A percentile compares a stretch with the other conserved stretches of the same genome.
Evolutionary conservation across 306 rosid species (phyloP).

Genomic region (Oemleria cerasiformis): DNA sequence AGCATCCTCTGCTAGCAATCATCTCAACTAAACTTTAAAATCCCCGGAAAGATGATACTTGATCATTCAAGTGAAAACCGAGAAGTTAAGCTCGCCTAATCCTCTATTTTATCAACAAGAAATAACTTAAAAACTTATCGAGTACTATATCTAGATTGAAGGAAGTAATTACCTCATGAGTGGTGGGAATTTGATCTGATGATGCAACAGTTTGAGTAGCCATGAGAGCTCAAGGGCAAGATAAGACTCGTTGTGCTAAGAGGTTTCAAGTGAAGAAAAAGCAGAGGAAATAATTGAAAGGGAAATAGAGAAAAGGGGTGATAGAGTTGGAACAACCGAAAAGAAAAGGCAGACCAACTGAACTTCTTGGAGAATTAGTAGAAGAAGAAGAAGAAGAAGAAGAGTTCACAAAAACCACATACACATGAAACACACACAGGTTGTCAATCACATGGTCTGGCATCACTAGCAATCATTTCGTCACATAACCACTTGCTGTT

Average conservation of each 20-base stretch:
- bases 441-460: slow-evolving; percentile 30
- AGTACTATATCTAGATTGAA: not conserved
- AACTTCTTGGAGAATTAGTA: slow-evolving; percentile 13
- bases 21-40: not conserved
- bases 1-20: not conserved
- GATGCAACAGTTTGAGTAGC: slow-evolving; percentile 46
- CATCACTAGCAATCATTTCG: slow-evolving; percentile 56
- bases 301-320: slow-evolving; percentile 35
- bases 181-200: slow-evolving; percentile 35
- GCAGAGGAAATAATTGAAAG: not conserved
- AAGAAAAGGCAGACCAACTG: slow-evolving; percentile 23
- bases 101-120: no score
- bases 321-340: slow-evolving; percentile 64
- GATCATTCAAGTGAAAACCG: no score
- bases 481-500: slow-evolving; percentile 16
- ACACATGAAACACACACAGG: slow-evolving; percentile 44
- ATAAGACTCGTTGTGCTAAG: slow-evolving; percentile 10
- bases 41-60: not conserved
- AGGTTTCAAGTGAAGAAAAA: slow-evolving; percentile 18
- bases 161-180: slow-evolving; percentile 55
- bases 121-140: not conserved
- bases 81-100: no score
- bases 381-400: slow-evolving; percentile 27
- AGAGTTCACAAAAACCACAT: not conserved
- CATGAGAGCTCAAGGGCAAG: slow-evolving; percentile 38